phyloP scores from a whole-genome alignment of 139 green algal species.

The Chlorella ohadii region DNA sequence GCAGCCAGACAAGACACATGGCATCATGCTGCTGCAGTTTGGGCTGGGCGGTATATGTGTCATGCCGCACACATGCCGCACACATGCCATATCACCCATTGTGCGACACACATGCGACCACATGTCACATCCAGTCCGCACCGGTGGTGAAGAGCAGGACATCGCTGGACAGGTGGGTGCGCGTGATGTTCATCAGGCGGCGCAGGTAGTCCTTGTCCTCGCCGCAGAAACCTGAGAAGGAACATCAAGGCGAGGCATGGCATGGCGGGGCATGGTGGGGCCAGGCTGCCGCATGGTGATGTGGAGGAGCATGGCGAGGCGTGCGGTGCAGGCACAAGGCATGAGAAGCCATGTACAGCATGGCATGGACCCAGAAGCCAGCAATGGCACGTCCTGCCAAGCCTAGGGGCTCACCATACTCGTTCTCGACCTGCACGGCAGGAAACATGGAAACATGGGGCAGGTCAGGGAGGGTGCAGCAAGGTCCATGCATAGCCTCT shows the following conservation, averaged over 20 bases:
- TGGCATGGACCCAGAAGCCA: neutral
- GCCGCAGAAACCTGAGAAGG: constrained; percentile 47
- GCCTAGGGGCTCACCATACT: constrained; percentile 43
- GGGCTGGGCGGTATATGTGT: no score
- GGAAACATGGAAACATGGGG: neutral
- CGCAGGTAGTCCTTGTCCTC: constrained; percentile 54
- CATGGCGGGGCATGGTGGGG: neutral
- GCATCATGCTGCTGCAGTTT: no score
- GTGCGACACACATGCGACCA: no score
- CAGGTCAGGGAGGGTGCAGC: neutral
- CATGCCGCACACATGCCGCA: no score
- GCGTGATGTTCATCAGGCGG: constrained; percentile 39
- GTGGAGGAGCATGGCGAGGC: neutral
- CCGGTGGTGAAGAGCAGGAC: constrained; percentile 65
- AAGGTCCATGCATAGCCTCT: no score
- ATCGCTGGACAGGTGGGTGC: constrained; percentile 36
- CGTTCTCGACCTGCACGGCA: constrained; percentile 70
- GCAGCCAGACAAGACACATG: no score
- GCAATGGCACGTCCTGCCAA: neutral
- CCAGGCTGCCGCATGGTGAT: no score
- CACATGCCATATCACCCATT: no score
- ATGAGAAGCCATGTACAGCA: no score
- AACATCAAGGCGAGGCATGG: neutral
- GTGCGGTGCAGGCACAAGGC: neutral
- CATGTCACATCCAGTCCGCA: no score